Percentiles rank a stretch among this genome's conserved stretches.
These are phyloP conservation scores for Penicillium sp. DNA, from an alignment of 2,329 filamentous ascomycete genomes.

Conservation along the genomic window DNA sequence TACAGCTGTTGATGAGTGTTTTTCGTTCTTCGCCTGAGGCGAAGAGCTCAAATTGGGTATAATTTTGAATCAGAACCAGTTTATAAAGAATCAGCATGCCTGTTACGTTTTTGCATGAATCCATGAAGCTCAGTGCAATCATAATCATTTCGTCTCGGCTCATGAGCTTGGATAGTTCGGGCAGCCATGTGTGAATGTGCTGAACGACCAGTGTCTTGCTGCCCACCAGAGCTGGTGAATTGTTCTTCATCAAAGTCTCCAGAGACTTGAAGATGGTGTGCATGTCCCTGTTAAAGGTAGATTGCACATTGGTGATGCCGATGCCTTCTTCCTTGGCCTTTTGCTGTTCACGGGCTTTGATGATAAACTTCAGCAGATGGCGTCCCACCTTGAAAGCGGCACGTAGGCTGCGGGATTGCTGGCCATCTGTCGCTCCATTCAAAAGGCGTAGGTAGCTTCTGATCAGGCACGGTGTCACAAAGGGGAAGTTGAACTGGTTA, in stretches of 20 bases:
- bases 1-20: slow-evolving; percentile 75
- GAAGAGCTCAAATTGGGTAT: slow-evolving; percentile 80
- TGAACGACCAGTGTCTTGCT: slow-evolving; percentile 95
- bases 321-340: slow-evolving; percentile 85
- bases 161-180: slow-evolving; percentile 77
- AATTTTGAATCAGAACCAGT: slow-evolving; percentile 88
- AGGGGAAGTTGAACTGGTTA: slow-evolving; percentile 86
- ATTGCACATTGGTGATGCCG: slow-evolving; percentile 71
- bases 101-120: slow-evolving; percentile 82
- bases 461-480: slow-evolving; percentile 84
- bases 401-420: slow-evolving; percentile 79
- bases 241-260: slow-evolving; percentile 85
- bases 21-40: slow-evolving; percentile 72
- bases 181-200: slow-evolving; percentile 97
- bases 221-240: slow-evolving; percentile 81
- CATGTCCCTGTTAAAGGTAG: slow-evolving; percentile 79
- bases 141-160: slow-evolving; percentile 83
- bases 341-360: slow-evolving; percentile 82
- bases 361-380: slow-evolving; percentile 92
- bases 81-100: slow-evolving; percentile 92
- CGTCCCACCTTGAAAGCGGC: slow-evolving; percentile 93
- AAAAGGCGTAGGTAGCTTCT: slow-evolving; percentile 83
- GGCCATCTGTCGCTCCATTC: slow-evolving; percentile 77
- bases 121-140: slow-evolving; percentile 89
- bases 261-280: slow-evolving; percentile 86